These are phyloP conservation scores for Tolypocladium paradoxum DNA, from an alignment of 2,329 filamentous ascomycete species.

Conservation along the genomic window DNA sequence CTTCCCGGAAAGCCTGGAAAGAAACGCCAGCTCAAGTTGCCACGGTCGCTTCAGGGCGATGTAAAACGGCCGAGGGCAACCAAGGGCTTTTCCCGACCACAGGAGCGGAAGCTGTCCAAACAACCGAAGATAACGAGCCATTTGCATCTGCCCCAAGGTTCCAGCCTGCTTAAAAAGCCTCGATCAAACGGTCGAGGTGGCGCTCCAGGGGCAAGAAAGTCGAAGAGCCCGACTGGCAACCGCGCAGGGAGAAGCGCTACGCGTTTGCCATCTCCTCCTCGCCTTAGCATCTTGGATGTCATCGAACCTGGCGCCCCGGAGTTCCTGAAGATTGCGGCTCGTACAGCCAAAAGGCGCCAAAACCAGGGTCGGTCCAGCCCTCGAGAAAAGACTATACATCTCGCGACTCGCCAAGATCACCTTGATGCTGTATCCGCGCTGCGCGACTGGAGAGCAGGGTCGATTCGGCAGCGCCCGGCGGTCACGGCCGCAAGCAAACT, in stretches of 20 bases:
- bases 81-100: constrained; percentile 10
- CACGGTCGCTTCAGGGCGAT: constrained; percentile 12
- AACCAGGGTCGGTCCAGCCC: constrained; percentile 46
- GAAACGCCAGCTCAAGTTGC: constrained; percentile 26
- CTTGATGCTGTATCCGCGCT: constrained; percentile 44
- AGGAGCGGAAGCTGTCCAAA: constrained; percentile 5
- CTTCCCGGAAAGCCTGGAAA: constrained; percentile 25
- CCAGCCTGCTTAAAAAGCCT: not conserved
- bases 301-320: constrained; percentile 39
- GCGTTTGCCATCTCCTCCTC: constrained; percentile 23
- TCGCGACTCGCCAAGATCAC: constrained; percentile 52
- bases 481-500: constrained; percentile 16
- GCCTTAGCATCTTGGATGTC: constrained; percentile 51
- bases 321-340: constrained; percentile 52
- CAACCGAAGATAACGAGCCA: constrained; percentile 23
- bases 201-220: constrained; percentile 3
- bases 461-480: constrained; percentile 31
- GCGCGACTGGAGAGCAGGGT: constrained; percentile 43
- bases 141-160: constrained; percentile 5
- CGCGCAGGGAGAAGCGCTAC: not conserved
- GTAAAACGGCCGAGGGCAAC: constrained; percentile 15
- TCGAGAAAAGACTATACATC: constrained; percentile 42
- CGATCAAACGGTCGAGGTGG: not conserved
- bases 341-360: constrained; percentile 36
- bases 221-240: constrained; percentile 6